Percentiles rank a stretch among this genome's conserved stretches.
Conservation (phyloP, 768 basidiomycete genomes). For the Termitomyces sp. region DNA sequence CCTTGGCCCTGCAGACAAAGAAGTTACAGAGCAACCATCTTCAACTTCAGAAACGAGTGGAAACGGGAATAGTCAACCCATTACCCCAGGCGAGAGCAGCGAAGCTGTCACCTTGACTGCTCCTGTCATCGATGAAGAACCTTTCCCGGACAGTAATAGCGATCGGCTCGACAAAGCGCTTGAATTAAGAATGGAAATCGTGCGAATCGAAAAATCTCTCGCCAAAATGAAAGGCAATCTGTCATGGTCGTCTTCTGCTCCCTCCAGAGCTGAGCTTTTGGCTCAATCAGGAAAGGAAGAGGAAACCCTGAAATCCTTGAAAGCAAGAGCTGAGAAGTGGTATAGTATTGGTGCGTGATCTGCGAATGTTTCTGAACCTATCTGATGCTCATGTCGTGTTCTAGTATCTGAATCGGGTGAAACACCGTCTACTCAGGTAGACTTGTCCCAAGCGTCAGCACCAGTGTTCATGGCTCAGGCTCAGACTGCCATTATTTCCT, state of each 20-base stretch:
- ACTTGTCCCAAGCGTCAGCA: not conserved
- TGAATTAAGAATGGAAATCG: constrained; percentile 6
- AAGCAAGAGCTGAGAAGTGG: not conserved
- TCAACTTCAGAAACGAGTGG: not conserved
- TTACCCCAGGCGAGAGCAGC: not conserved
- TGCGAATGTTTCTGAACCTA: not conserved
- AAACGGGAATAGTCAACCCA: not conserved
- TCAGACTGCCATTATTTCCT: not conserved
- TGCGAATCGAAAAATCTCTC: not conserved
- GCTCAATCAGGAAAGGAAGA: not conserved
- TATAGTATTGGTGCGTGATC: not conserved
- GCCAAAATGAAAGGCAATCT: no score
- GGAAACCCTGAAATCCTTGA: not conserved
- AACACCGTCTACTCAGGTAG: not conserved
- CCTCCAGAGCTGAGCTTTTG: not conserved
- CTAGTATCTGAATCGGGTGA: not conserved
- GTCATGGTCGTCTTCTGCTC: not conserved
- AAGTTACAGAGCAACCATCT: not conserved
- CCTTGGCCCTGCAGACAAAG: not conserved
- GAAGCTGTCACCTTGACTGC: no score
- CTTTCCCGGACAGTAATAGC: constrained; percentile 1
- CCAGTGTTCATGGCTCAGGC: not conserved
- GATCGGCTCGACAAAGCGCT: constrained; percentile 8
- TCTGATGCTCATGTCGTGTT: not conserved
- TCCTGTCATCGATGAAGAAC: not conserved